Percentiles rank a stretch among this genome's conserved stretches.
Conservation (phyloP, 768 basidiomycete genomes). For the Termitomyces sp. region DNA sequence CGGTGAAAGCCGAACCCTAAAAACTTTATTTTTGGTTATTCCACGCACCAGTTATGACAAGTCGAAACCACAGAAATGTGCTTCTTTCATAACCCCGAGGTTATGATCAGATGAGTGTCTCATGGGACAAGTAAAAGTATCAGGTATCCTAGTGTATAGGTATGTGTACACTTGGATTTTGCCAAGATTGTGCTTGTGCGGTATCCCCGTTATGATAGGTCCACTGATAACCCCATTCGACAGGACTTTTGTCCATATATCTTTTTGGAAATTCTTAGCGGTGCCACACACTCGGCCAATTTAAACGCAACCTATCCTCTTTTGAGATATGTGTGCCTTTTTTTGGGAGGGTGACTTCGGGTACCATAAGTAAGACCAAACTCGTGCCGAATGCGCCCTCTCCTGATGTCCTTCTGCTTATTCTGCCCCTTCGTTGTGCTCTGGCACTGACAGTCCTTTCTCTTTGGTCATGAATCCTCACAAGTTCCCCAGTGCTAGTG, state of each 20-base stretch:
- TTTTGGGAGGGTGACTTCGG: conserved; percentile 20
- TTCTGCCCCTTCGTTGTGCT: conserved; percentile 3
- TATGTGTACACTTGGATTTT: background rate
- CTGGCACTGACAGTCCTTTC: conserved; percentile 1
- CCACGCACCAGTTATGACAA: background rate
- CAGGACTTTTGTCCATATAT: conserved; percentile 25
- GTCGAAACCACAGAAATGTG: background rate
- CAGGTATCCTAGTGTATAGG: background rate
- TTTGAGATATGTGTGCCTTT: conserved; percentile 35
- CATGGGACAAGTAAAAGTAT: conserved; percentile 10
- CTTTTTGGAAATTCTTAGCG: conserved; percentile 37
- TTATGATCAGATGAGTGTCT: conserved; percentile 9
- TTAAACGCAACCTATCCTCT: conserved; percentile 22
- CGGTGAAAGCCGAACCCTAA: conserved; percentile 7
- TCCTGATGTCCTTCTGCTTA: conserved; percentile 14
- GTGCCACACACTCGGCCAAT: conserved; percentile 21
- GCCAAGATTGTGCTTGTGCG: conserved; percentile 17
- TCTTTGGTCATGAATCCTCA: conserved; percentile 13
- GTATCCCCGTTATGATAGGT: conserved; percentile 25
- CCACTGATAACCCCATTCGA: conserved; percentile 25
- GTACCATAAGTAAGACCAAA: conserved; percentile 29
- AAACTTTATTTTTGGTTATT: conserved; percentile 13
- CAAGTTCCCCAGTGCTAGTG: conserved; percentile 6
- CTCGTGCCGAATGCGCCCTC: conserved; percentile 9
- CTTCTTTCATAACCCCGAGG: conserved; percentile 1